Evolutionary conservation across 768 basidiomycete species (phyloP).

Genomic region (Suillus americanus): DNA sequence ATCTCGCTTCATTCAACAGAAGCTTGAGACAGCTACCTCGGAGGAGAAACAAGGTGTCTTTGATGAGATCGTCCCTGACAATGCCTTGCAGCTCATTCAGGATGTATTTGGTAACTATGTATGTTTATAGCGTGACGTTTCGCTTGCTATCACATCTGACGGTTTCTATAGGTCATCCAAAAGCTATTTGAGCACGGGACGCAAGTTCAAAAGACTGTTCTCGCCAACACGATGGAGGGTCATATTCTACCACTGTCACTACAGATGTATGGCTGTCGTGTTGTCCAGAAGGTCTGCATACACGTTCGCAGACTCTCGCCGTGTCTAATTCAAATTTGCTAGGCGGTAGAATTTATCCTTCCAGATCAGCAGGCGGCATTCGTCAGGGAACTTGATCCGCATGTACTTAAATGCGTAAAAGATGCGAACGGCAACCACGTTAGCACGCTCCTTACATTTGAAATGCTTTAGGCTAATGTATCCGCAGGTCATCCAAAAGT

Average conservation of each 20-base stretch:
- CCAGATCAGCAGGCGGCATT: constrained; percentile 77
- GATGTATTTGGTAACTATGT: constrained; percentile 98
- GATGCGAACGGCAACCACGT: constrained; percentile 96
- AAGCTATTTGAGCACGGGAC: constrained; percentile 90
- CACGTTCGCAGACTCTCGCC: background rate
- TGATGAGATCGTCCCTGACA: constrained; percentile 81
- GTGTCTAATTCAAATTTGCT: constrained; percentile 11
- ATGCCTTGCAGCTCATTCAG: constrained; percentile 74
- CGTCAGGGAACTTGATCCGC: constrained; percentile 75
- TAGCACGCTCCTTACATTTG: constrained; percentile 24
- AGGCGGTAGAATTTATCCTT: constrained; percentile 83
- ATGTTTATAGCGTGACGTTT: constrained; percentile 26
- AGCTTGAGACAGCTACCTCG: constrained; percentile 70
- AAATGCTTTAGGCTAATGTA: constrained; percentile 8
- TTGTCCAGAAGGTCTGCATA: constrained; percentile 79
- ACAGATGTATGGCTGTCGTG: constrained; percentile 96
- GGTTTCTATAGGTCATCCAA: constrained; percentile 72
- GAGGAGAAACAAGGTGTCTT: constrained; percentile 83
- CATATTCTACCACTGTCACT: constrained; percentile 74
- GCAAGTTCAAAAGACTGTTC: constrained; percentile 64
- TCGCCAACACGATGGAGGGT: constrained; percentile 75
- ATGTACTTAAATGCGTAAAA: constrained; percentile 83
- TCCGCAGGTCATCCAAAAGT: constrained; percentile 78
- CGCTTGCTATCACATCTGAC: constrained; percentile 11
- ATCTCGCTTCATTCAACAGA: constrained; percentile 96